Evolutionary conservation across 129 eudicot genomes (phyloP).

Genomic region (carrot (Daucus carota)): DH1_v3.0 NC_030388.2:9054001-9054500

Average conservation of each 20-base stretch:
- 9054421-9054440: background rate
- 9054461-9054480: background rate
- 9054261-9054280: background rate
- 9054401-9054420: background rate
- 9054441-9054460: background rate
- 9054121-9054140: background rate
- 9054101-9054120: background rate
- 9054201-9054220: no score
- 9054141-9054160: background rate
- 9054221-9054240: no score
- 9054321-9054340: background rate
- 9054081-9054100: constrained; percentile 25
- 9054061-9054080: constrained; percentile 87
- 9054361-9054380: background rate
- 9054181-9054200: background rate
- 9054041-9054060: constrained; percentile 91
- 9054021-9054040: constrained; percentile 92
- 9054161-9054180: background rate
- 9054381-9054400: background rate
- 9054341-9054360: background rate
- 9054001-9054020: constrained; percentile 77
- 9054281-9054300: background rate
- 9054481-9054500: background rate
- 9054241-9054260: background rate
- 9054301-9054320: background rate